A percentile compares a stretch with the other conserved stretches of the same genome.
Evolutionary conservation across 306 rosid genomes (phyloP).

Genomic region (Prosopis cineraria): DNA sequence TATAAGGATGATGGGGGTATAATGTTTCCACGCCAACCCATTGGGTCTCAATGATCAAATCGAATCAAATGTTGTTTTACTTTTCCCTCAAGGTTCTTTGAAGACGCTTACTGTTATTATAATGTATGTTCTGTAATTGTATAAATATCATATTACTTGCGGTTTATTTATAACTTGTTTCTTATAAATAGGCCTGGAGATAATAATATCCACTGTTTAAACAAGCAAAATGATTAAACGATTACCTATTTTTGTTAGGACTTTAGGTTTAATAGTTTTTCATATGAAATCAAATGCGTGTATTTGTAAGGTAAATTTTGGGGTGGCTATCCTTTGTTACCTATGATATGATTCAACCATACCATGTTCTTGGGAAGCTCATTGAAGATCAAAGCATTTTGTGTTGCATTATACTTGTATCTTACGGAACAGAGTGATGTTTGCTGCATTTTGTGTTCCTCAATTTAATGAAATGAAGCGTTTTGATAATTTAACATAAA

Average conservation of each 20-base stretch:
- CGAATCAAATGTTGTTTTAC: neutral
- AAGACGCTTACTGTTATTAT: neutral
- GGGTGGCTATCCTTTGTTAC: no score
- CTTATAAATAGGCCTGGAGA: no score
- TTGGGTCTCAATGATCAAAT: slow-evolving; percentile 28
- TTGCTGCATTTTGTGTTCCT: no score
- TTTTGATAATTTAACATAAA: no score
- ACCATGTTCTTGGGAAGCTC: neutral
- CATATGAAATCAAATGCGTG: no score
- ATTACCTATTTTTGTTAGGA: no score
- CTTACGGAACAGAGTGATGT: neutral
- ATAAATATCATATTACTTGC: neutral
- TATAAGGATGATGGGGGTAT: slow-evolving; percentile 2
- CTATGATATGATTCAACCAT: neutral
- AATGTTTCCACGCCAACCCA: slow-evolving; percentile 1
- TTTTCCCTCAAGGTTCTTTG: neutral
- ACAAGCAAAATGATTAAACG: neutral
- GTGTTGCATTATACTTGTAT: neutral
- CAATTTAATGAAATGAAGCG: neutral
- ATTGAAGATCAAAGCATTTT: neutral
- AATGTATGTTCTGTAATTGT: neutral
- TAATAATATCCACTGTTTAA: neutral
- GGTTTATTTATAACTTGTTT: no score
- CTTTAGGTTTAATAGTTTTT: no score
- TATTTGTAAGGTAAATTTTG: neutral